A percentile compares a stretch with the other conserved stretches of the same genome.
Evolutionary conservation across 192 early-diverging fungal species (phyloP).

Genomic region (Entomortierella lignicola): DNA sequence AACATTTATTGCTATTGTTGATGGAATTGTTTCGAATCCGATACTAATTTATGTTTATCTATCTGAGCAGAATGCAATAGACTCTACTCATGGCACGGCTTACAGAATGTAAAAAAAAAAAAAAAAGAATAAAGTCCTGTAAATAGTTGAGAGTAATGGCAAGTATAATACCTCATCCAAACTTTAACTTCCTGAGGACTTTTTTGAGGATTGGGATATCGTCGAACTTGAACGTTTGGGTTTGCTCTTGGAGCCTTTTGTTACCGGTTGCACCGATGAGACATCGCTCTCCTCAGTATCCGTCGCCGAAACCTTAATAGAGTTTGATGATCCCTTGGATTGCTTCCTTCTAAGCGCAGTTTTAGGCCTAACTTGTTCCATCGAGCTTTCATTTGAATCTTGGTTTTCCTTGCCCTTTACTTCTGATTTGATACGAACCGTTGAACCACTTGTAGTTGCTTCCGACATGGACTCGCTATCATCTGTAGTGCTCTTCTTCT

Average conservation of each 20-base stretch:
- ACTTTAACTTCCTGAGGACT: neutral
- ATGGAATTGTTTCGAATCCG: neutral
- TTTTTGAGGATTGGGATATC: neutral
- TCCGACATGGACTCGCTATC: neutral
- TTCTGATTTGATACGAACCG: neutral
- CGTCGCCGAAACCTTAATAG: neutral
- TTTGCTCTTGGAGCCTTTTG: neutral
- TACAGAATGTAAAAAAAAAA: neutral
- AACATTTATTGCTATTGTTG: neutral
- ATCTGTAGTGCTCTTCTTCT: neutral
- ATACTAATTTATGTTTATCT: neutral
- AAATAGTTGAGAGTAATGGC: neutral
- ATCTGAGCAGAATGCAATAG: neutral
- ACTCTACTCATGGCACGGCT: neutral
- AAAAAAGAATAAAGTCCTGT: neutral
- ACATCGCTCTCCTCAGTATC: slow-evolving; percentile 8
- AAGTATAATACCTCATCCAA: neutral
- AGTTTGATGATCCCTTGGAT: neutral
- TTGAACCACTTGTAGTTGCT: neutral
- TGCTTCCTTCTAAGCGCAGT: neutral
- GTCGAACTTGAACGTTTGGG: neutral
- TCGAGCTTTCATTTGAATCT: neutral
- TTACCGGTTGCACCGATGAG: neutral
- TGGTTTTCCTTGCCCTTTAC: neutral
- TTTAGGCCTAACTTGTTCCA: neutral